phyloP scores from a whole-genome alignment of 176 grass and related monocot genomes.

The Paspalum vaginatum region DNA sequence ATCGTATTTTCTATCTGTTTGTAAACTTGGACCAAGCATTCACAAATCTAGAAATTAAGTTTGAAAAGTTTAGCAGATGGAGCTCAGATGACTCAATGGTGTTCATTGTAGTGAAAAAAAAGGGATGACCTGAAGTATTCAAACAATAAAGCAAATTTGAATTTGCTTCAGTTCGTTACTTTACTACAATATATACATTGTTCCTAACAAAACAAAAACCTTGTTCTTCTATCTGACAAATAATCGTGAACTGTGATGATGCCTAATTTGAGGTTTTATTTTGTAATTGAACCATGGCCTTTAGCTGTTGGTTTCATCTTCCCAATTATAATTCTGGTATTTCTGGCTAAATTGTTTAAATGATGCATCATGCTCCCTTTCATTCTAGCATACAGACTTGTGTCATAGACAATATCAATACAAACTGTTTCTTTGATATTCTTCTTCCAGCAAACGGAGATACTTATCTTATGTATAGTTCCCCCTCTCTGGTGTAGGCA shows the following conservation, averaged over 20 bases:
- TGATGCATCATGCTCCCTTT: not conserved
- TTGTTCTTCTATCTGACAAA: not conserved
- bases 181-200: not conserved
- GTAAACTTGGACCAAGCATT: not conserved
- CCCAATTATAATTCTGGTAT: not conserved
- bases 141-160: not conserved
- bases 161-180: not conserved
- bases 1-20: not conserved
- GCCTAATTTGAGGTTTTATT: not conserved
- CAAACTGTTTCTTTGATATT: conserved; percentile 2
- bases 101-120: conserved; percentile 2
- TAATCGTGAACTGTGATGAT: not conserved
- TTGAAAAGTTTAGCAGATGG: conserved; percentile 12
- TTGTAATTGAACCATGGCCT: not conserved
- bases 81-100: conserved; percentile 28
- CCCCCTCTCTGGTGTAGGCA: conserved; percentile 55
- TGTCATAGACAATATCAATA: conserved; percentile 13
- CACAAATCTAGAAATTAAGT: conserved; percentile 21
- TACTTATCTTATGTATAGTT: not conserved
- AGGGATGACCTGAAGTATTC: not conserved
- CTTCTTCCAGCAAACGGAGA: not conserved
- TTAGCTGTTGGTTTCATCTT: conserved; percentile 20
- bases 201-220: not conserved
- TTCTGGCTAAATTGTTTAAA: conserved; percentile 24
- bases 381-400: not conserved